Percentiles rank a stretch among this genome's conserved stretches.
These are phyloP conservation scores for Suhomyces tanzawaensis DNA, from an alignment of 805 yeast species.

Conservation along the genomic window DNA sequence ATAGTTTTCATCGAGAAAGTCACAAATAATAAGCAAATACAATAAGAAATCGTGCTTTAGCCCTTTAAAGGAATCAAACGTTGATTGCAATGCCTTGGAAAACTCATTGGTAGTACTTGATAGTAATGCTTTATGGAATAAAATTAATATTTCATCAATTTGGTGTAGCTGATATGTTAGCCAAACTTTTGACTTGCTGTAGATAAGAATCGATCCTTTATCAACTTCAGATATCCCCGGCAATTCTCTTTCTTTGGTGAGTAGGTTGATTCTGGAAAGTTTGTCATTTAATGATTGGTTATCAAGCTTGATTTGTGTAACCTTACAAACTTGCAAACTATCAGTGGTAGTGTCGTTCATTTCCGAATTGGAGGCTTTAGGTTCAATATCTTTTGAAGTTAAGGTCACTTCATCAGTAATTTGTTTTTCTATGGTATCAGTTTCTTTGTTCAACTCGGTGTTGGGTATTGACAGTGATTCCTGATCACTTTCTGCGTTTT, in stretches of 20 bases:
- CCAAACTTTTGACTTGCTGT: slow-evolving; percentile 10
- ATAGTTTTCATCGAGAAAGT: slow-evolving; percentile 2
- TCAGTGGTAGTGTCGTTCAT: too few species aligned
- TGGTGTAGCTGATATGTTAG: slow-evolving; percentile 3
- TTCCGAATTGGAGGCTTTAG: too few species aligned
- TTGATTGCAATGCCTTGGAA: neutral
- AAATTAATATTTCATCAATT: neutral
- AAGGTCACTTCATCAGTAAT: too few species aligned
- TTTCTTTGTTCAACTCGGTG: too few species aligned
- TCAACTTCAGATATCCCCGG: slow-evolving; percentile 2
- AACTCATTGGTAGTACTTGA: neutral
- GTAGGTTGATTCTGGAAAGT: neutral
- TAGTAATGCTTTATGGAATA: neutral
- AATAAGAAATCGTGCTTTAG: slow-evolving; percentile 9
- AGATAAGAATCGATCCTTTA: slow-evolving; percentile 6
- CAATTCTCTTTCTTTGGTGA: neutral
- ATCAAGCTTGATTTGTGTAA: too few species aligned
- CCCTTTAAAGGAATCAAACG: slow-evolving; percentile 2
- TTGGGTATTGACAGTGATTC: too few species aligned
- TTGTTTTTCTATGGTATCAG: too few species aligned
- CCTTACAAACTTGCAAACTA: too few species aligned
- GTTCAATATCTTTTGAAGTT: too few species aligned
- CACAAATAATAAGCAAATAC: slow-evolving; percentile 3
- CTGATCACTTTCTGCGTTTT: too few species aligned
- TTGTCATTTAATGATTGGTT: neutral